These are phyloP conservation scores for Beta lomatogona DNA, from an alignment of 179 eudicot genomes.

Conservation along the genomic window DNA sequence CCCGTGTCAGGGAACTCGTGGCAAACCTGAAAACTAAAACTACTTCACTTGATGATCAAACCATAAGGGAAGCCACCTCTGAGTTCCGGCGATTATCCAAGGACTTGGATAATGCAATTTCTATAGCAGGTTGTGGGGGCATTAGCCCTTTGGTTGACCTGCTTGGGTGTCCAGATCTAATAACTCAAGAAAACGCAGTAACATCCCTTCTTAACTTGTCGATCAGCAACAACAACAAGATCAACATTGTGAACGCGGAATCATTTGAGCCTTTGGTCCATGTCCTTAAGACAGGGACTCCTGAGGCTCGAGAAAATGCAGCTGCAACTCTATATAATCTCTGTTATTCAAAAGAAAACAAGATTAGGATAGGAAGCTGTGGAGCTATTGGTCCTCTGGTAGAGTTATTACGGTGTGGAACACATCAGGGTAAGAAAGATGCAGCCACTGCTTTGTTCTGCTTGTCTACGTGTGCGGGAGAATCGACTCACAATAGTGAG, in stretches of 20 bases:
- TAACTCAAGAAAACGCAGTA: constrained; percentile 55
- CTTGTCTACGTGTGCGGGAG: constrained; percentile 55
- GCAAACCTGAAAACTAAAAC: constrained; percentile 39
- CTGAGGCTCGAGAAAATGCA: constrained; percentile 62
- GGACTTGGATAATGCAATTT: constrained; percentile 44
- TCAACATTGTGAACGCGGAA: constrained; percentile 42
- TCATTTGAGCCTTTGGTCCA: constrained; percentile 57
- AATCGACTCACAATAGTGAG: constrained; percentile 55
- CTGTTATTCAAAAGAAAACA: constrained; percentile 49
- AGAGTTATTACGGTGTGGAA: constrained; percentile 53
- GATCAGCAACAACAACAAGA: constrained; percentile 54
- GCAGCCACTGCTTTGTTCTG: constrained; percentile 62
- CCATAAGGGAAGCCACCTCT: constrained; percentile 44
- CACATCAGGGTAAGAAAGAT: constrained; percentile 62
- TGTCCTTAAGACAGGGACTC: constrained; percentile 58
- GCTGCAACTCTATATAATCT: constrained; percentile 68
- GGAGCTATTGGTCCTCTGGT: constrained; percentile 66
- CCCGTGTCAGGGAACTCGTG: constrained; percentile 44
- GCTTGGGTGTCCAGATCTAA: constrained; percentile 40
- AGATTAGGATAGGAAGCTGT: constrained; percentile 44
- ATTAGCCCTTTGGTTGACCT: constrained; percentile 47
- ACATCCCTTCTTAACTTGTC: constrained; percentile 64
- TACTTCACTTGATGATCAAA: constrained; percentile 30
- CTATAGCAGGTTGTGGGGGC: constrained; percentile 48
- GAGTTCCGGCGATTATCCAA: constrained; percentile 54